Percentiles rank a stretch among this genome's conserved stretches.
Conservation (phyloP, 305 asterid species). For the Fraxinus latifolia region DNA sequence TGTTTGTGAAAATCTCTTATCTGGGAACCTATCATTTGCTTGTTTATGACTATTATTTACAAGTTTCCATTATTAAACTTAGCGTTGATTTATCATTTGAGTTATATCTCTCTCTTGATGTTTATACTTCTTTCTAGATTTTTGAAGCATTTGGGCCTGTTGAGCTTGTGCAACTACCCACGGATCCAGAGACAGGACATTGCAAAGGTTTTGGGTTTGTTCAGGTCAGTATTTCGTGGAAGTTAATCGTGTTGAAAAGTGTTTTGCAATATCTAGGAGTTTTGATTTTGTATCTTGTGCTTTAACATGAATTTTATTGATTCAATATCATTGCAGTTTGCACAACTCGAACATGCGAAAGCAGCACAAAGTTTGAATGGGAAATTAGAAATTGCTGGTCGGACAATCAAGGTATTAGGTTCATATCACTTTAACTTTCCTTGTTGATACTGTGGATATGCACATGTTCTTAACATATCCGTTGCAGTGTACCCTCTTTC, state of each 20-base stretch:
- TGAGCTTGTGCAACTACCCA: conserved; percentile 96
- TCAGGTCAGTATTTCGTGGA: conserved; percentile 63
- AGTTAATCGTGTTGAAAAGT: background rate
- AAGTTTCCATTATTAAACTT: background rate
- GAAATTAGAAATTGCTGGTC: conserved; percentile 90
- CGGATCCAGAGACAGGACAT: conserved; percentile 96
- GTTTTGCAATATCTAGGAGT: background rate
- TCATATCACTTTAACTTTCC: conserved; percentile 1
- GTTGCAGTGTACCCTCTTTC: background rate
- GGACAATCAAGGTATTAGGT: conserved; percentile 71
- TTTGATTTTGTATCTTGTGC: background rate
- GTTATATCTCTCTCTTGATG: background rate
- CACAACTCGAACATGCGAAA: conserved; percentile 85
- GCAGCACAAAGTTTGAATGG: conserved; percentile 94
- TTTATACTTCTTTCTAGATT: conserved; percentile 43
- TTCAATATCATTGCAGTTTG: conserved; percentile 49
- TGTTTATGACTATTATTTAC: background rate
- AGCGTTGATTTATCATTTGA: background rate
- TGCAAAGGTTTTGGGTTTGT: conserved; percentile 99
- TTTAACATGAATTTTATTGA: background rate
- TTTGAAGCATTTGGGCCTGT: conserved; percentile 98
- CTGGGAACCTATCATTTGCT: background rate
- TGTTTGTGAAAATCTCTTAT: background rate
- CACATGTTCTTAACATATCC: background rate
- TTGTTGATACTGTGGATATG: background rate